A percentile compares a stretch with the other conserved stretches of the same genome.
phyloP scores from a whole-genome alignment of 768 basidiomycete species.

The Mycena latifolia region DNA sequence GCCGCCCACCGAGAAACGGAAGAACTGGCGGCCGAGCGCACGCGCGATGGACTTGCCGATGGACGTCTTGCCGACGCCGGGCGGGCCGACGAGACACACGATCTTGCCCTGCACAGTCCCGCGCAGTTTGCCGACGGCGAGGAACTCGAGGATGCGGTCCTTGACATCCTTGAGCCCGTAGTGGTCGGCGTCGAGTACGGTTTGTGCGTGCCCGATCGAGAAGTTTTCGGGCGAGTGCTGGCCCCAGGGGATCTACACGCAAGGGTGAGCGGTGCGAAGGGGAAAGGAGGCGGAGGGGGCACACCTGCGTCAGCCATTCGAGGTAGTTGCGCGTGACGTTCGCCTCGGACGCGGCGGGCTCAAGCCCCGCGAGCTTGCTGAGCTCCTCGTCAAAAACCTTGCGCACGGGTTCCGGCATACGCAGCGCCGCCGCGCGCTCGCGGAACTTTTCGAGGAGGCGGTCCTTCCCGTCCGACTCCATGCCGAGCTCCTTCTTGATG shows the following conservation, averaged over 20 bases:
- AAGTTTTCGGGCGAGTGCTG: slow-evolving; percentile 95
- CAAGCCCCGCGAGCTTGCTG: slow-evolving; percentile 88
- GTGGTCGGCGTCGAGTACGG: slow-evolving; percentile 93
- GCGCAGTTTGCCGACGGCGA: slow-evolving; percentile 94
- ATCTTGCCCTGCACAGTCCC: slow-evolving; percentile 98
- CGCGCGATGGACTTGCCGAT: slow-evolving; percentile 96
- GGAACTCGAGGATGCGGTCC: slow-evolving; percentile 94
- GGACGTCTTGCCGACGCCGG: slow-evolving; percentile 97
- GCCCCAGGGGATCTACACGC: slow-evolving; percentile 92
- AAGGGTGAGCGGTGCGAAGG: slow-evolving; percentile 7
- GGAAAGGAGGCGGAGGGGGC: slow-evolving; percentile 19
- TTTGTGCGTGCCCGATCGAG: slow-evolving; percentile 83
- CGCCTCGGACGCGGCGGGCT: slow-evolving; percentile 92
- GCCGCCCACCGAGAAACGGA: slow-evolving; percentile 97
- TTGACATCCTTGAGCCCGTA: slow-evolving; percentile 95
- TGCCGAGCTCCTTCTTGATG: slow-evolving; percentile 96
- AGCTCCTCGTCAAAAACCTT: slow-evolving; percentile 98
- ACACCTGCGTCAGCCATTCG: slow-evolving; percentile 89
- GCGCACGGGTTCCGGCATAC: slow-evolving; percentile 90
- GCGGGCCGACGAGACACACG: slow-evolving; percentile 95
- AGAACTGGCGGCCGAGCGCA: slow-evolving; percentile 92
- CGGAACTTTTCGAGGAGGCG: slow-evolving; percentile 93
- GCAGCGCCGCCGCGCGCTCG: slow-evolving; percentile 82
- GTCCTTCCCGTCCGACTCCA: slow-evolving; percentile 96
- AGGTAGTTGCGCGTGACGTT: slow-evolving; percentile 96